These are phyloP conservation scores for Trichoderma pleuroti DNA, from an alignment of 2,329 filamentous ascomycete genomes.

Conservation along the genomic window DNA sequence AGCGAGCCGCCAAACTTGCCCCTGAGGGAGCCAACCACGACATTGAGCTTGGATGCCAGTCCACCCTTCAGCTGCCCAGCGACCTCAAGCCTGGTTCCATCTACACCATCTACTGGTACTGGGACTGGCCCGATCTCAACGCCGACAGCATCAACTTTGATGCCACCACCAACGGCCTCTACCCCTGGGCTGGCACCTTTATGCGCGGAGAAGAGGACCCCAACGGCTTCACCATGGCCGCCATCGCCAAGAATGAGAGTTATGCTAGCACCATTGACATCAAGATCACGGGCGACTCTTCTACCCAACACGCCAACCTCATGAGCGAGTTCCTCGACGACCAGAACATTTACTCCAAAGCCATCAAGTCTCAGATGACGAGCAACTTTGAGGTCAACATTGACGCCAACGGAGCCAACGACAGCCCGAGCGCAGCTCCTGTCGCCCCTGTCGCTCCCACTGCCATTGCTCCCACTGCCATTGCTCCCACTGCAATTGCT, in stretches of 20 bases:
- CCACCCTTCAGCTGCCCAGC: conserved; percentile 70
- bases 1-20: conserved; percentile 56
- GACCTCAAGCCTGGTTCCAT: conserved; percentile 59
- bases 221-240: conserved; percentile 35
- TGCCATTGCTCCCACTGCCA: neutral
- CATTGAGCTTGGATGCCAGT: conserved; percentile 72
- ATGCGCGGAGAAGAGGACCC: conserved; percentile 38
- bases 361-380: conserved; percentile 44
- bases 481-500: conserved; percentile 10
- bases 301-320: conserved; percentile 23
- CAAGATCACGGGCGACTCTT: conserved; percentile 32
- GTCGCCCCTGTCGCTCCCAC: neutral
- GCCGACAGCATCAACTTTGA: conserved; percentile 39
- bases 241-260: conserved; percentile 39
- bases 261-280: conserved; percentile 41
- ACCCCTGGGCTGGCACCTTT: conserved; percentile 41
- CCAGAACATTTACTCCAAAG: conserved; percentile 42
- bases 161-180: conserved; percentile 39
- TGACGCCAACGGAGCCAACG: conserved; percentile 24
- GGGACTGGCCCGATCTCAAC: conserved; percentile 77
- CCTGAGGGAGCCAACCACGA: conserved; percentile 52
- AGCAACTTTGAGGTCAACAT: conserved; percentile 45
- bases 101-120: conserved; percentile 92
- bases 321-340: conserved; percentile 32
- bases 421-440: conserved; percentile 19